Evolutionary conservation across 257 asterid genomes (phyloP), one percentile per base, ranked within the genome.

Genomic region (Jaltomata sinuosa): DNA sequence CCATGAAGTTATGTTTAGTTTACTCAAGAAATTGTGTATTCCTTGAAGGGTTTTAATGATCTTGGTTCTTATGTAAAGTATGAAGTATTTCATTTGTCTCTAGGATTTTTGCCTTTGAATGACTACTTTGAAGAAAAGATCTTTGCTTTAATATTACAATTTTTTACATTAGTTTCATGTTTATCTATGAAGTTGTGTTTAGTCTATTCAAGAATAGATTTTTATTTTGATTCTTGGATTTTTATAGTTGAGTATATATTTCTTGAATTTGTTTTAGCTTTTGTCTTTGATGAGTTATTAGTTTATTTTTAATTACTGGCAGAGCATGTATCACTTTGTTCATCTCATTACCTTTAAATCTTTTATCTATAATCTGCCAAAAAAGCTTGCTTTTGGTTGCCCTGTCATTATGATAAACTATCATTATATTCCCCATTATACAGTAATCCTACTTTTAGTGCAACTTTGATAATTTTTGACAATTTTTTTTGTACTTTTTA

Each of bases 341-440:
- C 12, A 45, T 74, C 14, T 34, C 57, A 25, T 74, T 84, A 34
- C 21, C 59, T 12, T 83, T 61, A 74, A 25, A 21, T 61, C 62
- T 76, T 88, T 84, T 47, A 68, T 78, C 69, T 72, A 42, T 61
- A 82, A 86, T 82, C n/a, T 72, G 21, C 86, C 76, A 83, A 32
- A 57, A 55, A 84, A 74, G 62, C n/a, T 77, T 42, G 71, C 32
- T 80, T 65, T 84, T 84, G 72, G 27, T 79, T 80, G 83, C 80
- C 87, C 79, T 81, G 77, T 81, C 81, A 81, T 76, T 31, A 67
- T 82, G 64, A 85, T 85, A 64, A 57, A 85, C 62, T 77, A 64
- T 85, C 88, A 87, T 88, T 87, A 87, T 86, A 86, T 81, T 49
- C 62, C 45, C 45, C 47, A 45, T 31, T 59, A 27, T 52, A 79